Evolutionary conservation across 169 alveolate species (phyloP), one percentile per base, ranked within the genome.

Genomic region (Plasmodium knowlesi): DNA sequence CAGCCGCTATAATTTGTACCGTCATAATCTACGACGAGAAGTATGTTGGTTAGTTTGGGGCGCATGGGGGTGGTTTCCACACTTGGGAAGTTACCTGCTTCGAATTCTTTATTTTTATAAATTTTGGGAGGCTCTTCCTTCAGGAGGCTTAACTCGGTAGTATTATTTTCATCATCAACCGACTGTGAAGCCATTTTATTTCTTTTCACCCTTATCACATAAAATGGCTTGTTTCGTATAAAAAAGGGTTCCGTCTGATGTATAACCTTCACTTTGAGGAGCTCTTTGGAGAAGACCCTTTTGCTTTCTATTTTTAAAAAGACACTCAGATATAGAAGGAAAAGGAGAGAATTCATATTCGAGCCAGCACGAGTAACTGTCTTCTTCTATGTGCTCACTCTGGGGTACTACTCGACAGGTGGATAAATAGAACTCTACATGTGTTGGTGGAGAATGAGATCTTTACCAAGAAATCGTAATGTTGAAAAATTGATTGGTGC

Each of bases 1-100:
- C 96, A 94, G 0, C 97, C 97, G 67, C 72, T 89, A 57, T 95
- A 96, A 30, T 93, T 74, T 0, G 96, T 93, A 1, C 97, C 97
- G 78, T 96, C 97, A 67, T 95, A 96, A 41, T 92, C 93, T 10
- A 93, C 96, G 14, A 95, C 67, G 84, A 96, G 53, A 10, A 96
- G 43, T 10, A 96, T 12, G 83, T 96, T 96, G 8, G 97, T 96
- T 19, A 94, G 57, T 25, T 89, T 78, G 41, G 61, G 81, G 25
- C 86, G 79, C 16, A 9, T 73, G 30, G 19, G 70, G 30, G 32
- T 1, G 22, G 39, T 16, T 5, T 12, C 54, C 54, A 46, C 22
- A 10, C 8, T 81, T 46, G 54, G 14, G 34, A 5, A 1, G 19
- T 12, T 19, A 3, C 46, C 53, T 16, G 8, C 34, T 19, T 32